Base-by-base conservation (phyloP, 78 protist genomes). In the Dictyostelium purpureum region DNA sequence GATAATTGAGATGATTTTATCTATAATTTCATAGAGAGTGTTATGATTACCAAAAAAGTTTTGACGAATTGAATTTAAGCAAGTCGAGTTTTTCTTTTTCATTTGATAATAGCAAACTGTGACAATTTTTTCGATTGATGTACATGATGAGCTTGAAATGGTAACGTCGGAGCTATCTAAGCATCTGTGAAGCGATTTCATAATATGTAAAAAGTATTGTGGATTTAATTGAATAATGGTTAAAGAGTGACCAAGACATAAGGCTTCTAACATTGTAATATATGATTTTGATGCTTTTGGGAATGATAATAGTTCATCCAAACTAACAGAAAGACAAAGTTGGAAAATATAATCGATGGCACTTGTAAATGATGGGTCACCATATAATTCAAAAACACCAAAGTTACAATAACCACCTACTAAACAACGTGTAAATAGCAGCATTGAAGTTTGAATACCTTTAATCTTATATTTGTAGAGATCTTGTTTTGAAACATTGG, bases 311-410 rank as follows among this genome's bases (percentile, higher is more conserved):
- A 85, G 35, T 35, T 85, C 92, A 31, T 85, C 82, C 47, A 85
- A 45, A n/a, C 82, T 33, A n/a, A 85, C 61, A 1, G 82, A 85
- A 9, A 52, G 4, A 7, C 43, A 14, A 4, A 85, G 51, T 47
- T 85, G 45, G 51, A 85, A 47, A 18, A 74, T 70, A 1, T 28
- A 57, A 47, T 85, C 92, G 1, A 73, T n/a, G 0, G 69, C 38
- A 21, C 47, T 56, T 14, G 59, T 45, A 67, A 73, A 85, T 37
- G 79, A 85, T 6, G 24, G 63, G n/a, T 85, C 92, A 47, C 76
- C 77, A 74, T 71, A 85, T 9, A 74, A 42, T 73, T 85, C 92
- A 43, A 85, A 85, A 5, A 73, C 92, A 47, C 92, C 92, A 51
- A 85, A 85, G 47, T 85, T 85, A 63, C 92, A 85, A 42, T 59